Evolutionary conservation across 805 yeast species (phyloP).

Genomic region (Martiniozyma abietophila): DNA sequence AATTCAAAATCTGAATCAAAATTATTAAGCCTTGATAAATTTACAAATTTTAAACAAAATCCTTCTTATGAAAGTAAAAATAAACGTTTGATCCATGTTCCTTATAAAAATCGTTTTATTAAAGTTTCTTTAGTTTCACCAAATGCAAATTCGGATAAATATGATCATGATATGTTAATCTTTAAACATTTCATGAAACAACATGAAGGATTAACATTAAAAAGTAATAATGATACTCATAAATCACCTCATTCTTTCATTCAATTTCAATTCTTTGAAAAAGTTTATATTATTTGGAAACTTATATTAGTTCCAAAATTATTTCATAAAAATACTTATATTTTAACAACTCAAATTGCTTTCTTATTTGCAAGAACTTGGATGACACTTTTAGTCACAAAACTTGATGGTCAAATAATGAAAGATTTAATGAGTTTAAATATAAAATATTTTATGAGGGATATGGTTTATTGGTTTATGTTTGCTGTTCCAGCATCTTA

Average conservation of each 20-base stretch:
- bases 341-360: conserved; percentile 60
- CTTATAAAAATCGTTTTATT: conserved; percentile 31
- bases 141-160: conserved; percentile 35
- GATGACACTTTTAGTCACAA: conserved; percentile 77
- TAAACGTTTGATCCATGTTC: conserved; percentile 39
- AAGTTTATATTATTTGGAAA: conserved; percentile 66
- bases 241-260: conserved; percentile 7
- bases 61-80: neutral
- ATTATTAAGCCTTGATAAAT: neutral
- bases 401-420: conserved; percentile 86
- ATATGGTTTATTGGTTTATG: conserved; percentile 76
- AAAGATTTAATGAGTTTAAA: conserved; percentile 79
- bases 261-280: conserved; percentile 59
- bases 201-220: conserved; percentile 11
- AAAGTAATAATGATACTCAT: conserved; percentile 1
- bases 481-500: conserved; percentile 91
- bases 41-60: neutral
- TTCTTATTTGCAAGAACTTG: conserved; percentile 78
- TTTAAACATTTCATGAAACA: conserved; percentile 38
- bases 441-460: conserved; percentile 64
- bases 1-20: neutral
- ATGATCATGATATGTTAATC: conserved; percentile 46
- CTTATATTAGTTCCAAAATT: conserved; percentile 67
- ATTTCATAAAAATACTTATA: conserved; percentile 54
- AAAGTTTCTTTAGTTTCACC: conserved; percentile 36